A percentile compares a stretch with the other conserved stretches of the same genome.
Evolutionary conservation across 306 rosid species (phyloP).

Genomic region (Chamaecrista fasciculata): DNA sequence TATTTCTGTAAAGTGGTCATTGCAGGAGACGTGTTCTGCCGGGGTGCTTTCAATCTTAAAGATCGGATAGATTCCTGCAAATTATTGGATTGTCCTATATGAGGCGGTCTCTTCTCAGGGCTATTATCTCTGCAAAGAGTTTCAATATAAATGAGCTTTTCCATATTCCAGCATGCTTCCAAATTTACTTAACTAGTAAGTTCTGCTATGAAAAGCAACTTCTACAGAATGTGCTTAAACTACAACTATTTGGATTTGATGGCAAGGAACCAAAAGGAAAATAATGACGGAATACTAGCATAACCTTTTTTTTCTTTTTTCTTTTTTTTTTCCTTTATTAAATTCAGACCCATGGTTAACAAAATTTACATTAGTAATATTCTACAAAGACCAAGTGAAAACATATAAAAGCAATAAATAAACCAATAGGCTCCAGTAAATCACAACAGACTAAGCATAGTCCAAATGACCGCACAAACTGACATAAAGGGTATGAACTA

Average conservation of each 20-base stretch:
- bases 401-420: background rate
- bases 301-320: background rate
- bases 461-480: background rate
- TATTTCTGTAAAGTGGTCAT: slow-evolving; percentile 68
- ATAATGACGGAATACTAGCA: background rate
- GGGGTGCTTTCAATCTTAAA: slow-evolving; percentile 49
- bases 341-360: background rate
- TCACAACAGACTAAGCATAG: background rate
- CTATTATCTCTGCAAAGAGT: slow-evolving; percentile 44
- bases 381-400: background rate
- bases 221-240: background rate
- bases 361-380: background rate
- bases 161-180: background rate
- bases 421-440: background rate
- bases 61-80: slow-evolving; percentile 45
- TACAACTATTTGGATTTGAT: background rate
- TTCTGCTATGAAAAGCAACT: background rate
- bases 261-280: background rate
- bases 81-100: slow-evolving; percentile 42
- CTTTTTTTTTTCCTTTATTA: background rate
- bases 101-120: slow-evolving; percentile 31
- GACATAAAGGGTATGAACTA: background rate
- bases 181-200: background rate
- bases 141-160: slow-evolving; percentile 25
- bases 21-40: slow-evolving; percentile 47